Percentiles rank a stretch among this genome's conserved stretches.
Evolutionary conservation across 257 asterid species (phyloP).

Genomic region (Solanum paucissectum): DNA sequence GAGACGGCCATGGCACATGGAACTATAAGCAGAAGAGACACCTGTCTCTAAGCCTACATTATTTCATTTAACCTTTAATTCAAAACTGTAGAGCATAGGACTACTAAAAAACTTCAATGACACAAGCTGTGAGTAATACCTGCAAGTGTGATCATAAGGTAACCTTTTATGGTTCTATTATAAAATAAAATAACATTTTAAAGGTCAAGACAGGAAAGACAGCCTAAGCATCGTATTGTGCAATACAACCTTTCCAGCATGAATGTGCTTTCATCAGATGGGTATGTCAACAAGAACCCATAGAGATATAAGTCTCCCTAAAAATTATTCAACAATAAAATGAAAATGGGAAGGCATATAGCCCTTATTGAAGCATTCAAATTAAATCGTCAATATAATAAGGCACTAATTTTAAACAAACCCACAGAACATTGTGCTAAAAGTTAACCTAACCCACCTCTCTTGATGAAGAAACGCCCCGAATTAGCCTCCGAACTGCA

Average conservation of each 20-base stretch:
- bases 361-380: neutral
- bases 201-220: neutral
- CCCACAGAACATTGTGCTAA: neutral
- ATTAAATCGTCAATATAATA: neutral
- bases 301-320: neutral
- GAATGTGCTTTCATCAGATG: neutral
- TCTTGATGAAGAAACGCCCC: constrained; percentile 91
- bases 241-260: neutral
- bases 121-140: neutral
- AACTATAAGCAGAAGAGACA: neutral
- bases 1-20: neutral
- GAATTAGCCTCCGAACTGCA: constrained; percentile 91
- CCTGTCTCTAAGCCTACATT: neutral
- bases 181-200: neutral
- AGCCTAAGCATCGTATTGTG: neutral
- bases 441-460: constrained; percentile 38
- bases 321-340: neutral
- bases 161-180: neutral
- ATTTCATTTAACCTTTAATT: neutral
- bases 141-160: neutral
- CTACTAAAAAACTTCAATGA: neutral
- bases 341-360: neutral
- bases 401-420: neutral
- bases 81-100: neutral
- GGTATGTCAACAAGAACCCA: neutral